Evolutionary conservation across 257 asterid genomes (phyloP).

Genomic region (Apocynum venetum): DNA sequence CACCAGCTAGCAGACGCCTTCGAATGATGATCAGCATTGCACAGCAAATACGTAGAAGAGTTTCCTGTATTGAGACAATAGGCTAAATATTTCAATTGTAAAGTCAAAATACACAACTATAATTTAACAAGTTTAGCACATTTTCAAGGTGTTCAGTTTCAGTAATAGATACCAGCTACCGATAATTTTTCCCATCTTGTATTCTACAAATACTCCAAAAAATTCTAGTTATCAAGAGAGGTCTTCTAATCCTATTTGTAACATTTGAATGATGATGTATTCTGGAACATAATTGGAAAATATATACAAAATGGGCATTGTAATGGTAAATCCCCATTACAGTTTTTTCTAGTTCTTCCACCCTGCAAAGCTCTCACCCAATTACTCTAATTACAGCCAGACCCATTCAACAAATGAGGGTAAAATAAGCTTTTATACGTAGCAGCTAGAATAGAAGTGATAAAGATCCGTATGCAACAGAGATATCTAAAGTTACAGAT

Average conservation of each 20-base stretch:
- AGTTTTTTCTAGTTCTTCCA: not conserved
- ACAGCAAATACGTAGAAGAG: constrained; percentile 79
- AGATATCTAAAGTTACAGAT: not conserved
- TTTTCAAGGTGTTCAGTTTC: not conserved
- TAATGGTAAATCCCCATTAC: not conserved
- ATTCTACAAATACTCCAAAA: no score
- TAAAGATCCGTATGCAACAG: not conserved
- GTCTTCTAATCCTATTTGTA: not conserved
- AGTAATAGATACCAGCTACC: not conserved
- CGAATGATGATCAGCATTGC: constrained; percentile 87
- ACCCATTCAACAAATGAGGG: no score
- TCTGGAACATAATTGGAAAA: not conserved
- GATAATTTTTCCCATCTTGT: not conserved
- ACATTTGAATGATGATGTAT: not conserved
- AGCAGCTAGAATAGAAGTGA: not conserved
- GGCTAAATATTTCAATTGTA: not conserved
- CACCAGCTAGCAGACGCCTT: constrained; percentile 89
- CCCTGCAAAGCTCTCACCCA: not conserved
- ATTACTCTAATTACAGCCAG: not conserved
- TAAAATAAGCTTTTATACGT: not conserved
- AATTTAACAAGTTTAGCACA: not conserved
- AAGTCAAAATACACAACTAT: not conserved
- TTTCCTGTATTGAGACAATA: constrained; percentile 50
- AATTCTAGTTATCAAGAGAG: not conserved
- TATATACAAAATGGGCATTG: not conserved